phyloP scores from a whole-genome alignment of 805 yeast species.

The Lachancea nothofagi region DNA sequence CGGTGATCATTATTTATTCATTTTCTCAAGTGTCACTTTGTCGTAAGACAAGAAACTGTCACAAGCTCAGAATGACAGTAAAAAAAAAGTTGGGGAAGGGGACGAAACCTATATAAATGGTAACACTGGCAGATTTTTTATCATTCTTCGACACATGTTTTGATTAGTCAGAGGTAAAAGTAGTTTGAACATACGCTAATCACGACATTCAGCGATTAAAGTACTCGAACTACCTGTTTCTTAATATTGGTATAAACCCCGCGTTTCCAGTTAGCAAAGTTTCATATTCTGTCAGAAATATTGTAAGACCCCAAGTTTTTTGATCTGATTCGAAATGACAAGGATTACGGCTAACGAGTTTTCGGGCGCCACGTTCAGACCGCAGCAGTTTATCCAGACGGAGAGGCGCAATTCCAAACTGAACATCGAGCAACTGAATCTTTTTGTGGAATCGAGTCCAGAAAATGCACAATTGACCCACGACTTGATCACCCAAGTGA shows the following conservation, averaged over 20 bases:
- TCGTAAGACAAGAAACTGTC: too few relatives aligned
- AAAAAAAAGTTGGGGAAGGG: constrained; percentile 6
- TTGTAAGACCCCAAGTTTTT: not conserved
- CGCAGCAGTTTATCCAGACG: constrained; percentile 29
- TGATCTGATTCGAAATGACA: constrained; percentile 21
- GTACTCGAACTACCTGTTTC: too few relatives aligned
- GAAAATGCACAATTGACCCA: constrained; percentile 44
- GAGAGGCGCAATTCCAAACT: constrained; percentile 45
- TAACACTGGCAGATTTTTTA: not conserved
- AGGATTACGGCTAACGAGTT: constrained; percentile 22
- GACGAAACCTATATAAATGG: not conserved
- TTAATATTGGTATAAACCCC: too few relatives aligned
- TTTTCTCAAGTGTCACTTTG: too few relatives aligned
- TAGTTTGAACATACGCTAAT: too few relatives aligned
- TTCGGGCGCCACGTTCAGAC: constrained; percentile 22
- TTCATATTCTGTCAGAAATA: not conserved
- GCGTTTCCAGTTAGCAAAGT: too few relatives aligned
- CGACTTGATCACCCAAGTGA: constrained; percentile 49
- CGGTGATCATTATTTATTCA: too few relatives aligned
- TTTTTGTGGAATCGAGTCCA: constrained; percentile 48
- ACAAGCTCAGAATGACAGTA: not conserved
- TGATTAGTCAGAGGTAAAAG: too few relatives aligned
- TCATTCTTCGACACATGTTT: not conserved
- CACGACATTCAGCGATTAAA: too few relatives aligned
- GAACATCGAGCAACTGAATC: constrained; percentile 43